Base-by-base conservation (phyloP, 2,329 filamentous ascomycete genomes). In the Paraconiothyrium sp. region DNA sequence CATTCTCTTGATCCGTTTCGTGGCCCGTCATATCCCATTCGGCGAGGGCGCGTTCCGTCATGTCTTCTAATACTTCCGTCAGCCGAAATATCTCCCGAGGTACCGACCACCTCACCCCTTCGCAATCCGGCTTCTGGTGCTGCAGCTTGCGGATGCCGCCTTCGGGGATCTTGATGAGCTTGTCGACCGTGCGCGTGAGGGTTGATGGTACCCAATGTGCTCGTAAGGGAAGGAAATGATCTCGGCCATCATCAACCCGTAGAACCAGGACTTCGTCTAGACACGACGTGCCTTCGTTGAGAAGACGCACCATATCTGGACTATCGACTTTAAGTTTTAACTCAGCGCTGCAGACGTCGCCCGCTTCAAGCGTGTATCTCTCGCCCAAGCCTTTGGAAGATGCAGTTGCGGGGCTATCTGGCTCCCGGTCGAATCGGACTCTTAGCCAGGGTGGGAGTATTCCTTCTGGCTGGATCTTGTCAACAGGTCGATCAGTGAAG, bases 251-350 rank as follows among this genome's bases (percentile, higher is more conserved):
- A 11, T 88, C 85, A 5, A 99, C 92, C 0, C 93, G 89, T 9
- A 99, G 84, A 1, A 99, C 90, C 8, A 99, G 83, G 3, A 99
- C 89, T 66, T 98, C 93, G 64, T 98, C 94, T 0, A 99, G 81
- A 8, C 81, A 82, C 4, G 83, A 76, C 1, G 84, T 82, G 16
- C 87, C 88, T 57, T 90, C 84, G 67, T 98, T 98, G 41, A 99
- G 84, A 2, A 84, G 81, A 20, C 86, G 88, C 0, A 92, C 88
- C 20, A 90, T 85, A 0, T 84, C 77, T 4, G 92, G 78, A 48
- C 88, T 85, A 3, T 85, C 84, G 10, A 98, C 84, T 44, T 88
- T 84, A 0, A 91, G 82, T 41, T 90, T 88, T 0, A 99, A 75
- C 16, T 90, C 82, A 0, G 92, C 88, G 52, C 86, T 88, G 4